These are phyloP conservation scores for Colletotrichum cordylinicola DNA, from an alignment of 2,329 filamentous ascomycete genomes.

Conservation along the genomic window DNA sequence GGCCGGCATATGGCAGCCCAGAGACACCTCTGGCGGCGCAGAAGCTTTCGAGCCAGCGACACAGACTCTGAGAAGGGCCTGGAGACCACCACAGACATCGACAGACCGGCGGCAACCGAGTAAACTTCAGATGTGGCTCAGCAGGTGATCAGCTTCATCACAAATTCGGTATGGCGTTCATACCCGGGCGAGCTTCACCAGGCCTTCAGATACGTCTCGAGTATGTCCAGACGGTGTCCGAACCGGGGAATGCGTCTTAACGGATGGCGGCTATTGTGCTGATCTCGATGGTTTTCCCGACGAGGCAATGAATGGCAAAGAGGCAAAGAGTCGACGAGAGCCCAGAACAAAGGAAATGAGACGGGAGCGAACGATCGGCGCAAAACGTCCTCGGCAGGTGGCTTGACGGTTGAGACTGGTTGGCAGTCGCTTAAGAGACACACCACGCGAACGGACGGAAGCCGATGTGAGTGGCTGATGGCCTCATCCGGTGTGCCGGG, in stretches of 20 bases:
- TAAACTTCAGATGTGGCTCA: not conserved
- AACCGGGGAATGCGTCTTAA: not conserved
- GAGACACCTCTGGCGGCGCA: not conserved
- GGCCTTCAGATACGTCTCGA: slow-evolving; percentile 10
- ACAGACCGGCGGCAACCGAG: not conserved
- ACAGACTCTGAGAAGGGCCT: not conserved
- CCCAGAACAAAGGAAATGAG: slow-evolving; percentile 10
- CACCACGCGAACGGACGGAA: not conserved
- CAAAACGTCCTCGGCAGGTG: not conserved
- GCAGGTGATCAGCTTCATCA: slow-evolving; percentile 1
- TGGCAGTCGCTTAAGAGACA: not conserved
- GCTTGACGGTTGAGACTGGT: slow-evolving; percentile 1
- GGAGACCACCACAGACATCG: not conserved
- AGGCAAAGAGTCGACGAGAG: not conserved
- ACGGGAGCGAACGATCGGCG: slow-evolving; percentile 9
- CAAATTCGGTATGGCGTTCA: slow-evolving; percentile 3
- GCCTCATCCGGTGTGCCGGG: not conserved
- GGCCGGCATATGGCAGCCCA: not conserved
- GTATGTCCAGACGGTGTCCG: not conserved
- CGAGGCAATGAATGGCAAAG: slow-evolving; percentile 1
- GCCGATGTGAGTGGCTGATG: slow-evolving; percentile 13
- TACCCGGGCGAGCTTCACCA: slow-evolving; percentile 11
- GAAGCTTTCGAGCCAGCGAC: not conserved
- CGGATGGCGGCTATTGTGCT: not conserved
- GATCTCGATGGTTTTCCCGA: slow-evolving; percentile 13